Base-by-base conservation (phyloP, 257 asterid species). In the Knoxia roxburghii region DNA sequence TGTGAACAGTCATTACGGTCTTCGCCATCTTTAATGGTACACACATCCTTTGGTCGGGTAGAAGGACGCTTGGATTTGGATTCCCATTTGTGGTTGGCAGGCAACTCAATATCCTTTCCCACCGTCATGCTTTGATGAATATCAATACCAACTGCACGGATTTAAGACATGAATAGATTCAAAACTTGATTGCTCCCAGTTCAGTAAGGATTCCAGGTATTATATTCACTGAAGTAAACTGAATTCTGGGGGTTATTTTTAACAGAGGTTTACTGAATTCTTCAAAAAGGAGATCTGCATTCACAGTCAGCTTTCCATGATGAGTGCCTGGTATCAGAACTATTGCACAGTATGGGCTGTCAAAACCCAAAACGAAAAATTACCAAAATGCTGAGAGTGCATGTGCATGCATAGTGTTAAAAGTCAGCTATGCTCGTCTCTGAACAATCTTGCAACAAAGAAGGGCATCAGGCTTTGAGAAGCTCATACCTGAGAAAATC, bases 81-180 rank as follows among this genome's bases (percentile, higher is more conserved):
- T 65, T 69, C 74, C 72, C 65, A 71, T 65, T 65, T 87, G 41
- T 61, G 78, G 75, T 43, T 60, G 70, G 61, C 64, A 48, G 68
- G 72, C 24, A 61, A 65, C 68, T 77, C 80, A 14, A 66, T 20
- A 74, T 83, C 86, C 71, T 87, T 88, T 65, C 85, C 76, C 72
- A 90, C 65, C 32, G 76, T 78, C 70, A 85, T 80, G 83, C 80
- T 93, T 68, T 81, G 88, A 80, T 78, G 94, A 77, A 93, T 79
- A 81, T 93, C 99, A 61, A 93, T 87, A 71, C 99, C 97, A 75
- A 90, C 97, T 93, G 91, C 82, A 81, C 51, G 68, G 70, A 79
- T 40, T 65, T 61, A 68, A 51, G 49, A 33, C 15, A 45, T 33
- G 68, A 53, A 61, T 72, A n/a, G 72, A 70, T 75, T 58, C 72